phyloP scores from a whole-genome alignment of 176 grass and related monocot species.

The Rhipidocladum racemiflorum region DNA sequence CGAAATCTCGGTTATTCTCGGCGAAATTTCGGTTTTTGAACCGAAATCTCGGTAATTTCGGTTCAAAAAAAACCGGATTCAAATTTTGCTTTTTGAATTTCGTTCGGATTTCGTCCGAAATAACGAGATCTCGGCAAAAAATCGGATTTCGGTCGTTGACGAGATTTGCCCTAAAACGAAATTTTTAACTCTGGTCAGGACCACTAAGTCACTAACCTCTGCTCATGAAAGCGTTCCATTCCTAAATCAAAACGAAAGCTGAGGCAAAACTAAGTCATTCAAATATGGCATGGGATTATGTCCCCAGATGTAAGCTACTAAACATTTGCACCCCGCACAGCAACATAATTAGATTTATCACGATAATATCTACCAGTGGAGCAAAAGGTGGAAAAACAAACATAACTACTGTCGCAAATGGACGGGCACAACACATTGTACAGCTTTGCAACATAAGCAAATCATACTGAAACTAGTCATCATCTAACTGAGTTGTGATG shows the following conservation, averaged over 20 bases:
- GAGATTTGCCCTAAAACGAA: too few relatives aligned
- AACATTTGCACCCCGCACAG: neutral
- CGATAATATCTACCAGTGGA: neutral
- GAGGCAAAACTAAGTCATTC: neutral
- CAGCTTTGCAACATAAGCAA: neutral
- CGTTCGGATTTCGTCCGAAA: too few relatives aligned
- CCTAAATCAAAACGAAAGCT: neutral
- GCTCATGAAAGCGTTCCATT: neutral
- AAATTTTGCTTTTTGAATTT: too few relatives aligned
- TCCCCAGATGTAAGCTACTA: neutral
- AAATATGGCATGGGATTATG: constrained; percentile 2
- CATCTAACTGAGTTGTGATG: neutral
- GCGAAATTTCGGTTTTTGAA: too few relatives aligned
- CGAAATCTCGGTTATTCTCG: too few relatives aligned
- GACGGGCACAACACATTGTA: neutral
- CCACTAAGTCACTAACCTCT: neutral
- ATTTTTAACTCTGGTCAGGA: too few relatives aligned
- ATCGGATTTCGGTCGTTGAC: too few relatives aligned
- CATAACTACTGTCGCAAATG: neutral
- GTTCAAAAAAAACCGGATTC: too few relatives aligned
- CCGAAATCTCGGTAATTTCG: too few relatives aligned
- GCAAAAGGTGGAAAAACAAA: neutral
- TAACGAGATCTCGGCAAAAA: too few relatives aligned
- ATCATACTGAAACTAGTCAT: neutral
- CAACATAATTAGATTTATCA: neutral